Evolutionary conservation across 495 filamentous ascomycete species (phyloP), one percentile per base, ranked within the genome.

Genomic region (Aspergillus coremiiformis): DNA sequence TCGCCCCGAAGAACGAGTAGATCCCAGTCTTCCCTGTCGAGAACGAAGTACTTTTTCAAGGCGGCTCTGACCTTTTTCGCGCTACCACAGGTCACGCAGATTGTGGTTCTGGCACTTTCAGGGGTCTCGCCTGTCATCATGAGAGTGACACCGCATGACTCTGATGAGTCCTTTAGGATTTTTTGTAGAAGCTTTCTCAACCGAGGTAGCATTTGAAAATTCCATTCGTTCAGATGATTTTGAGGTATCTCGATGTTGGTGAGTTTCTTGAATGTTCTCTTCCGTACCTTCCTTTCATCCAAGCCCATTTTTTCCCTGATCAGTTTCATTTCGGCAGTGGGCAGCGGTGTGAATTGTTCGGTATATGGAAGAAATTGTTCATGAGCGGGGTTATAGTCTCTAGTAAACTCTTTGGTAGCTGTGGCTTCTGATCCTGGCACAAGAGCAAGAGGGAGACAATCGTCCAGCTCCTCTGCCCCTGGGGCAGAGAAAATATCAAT

Each of bases 51-150:
- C 61, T 85, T 86, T 61, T 86, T 85, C 24, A 90, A 51, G 4
- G 86, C 85, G 9, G 80, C 79, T 27, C 83, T 71, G 39, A 89
- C 85, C 58, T 84, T 86, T 51, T 78, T 77, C 3, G 86, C 84
- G 19, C 84, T 89, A 0, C 77, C 80, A 57, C 86, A 90, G 14
- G 86, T 79, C 12, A 90, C 83, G n/a, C 86, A 78, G 1, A 89
- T 84, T 0, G 86, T 90, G 6, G 86, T 86, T 54, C 77, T 80
- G 5, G 84, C 84, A 12, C 74, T 76, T 44, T 85, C 78, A 1
- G 78, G 64, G 0, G 78, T 78, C 44, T 87, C 84, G 47, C 86
- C 86, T 26, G 87, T 82, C 62, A 85, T 86, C 64, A 87, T 85
- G 12, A 89, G 74, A 20, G 80, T 84, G 12, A 85, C 85, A 50